Evolutionary conservation across 106 monocot species (phyloP), one percentile per base, ranked within the genome.

Genomic region (Dendrobium nobile): DNA sequence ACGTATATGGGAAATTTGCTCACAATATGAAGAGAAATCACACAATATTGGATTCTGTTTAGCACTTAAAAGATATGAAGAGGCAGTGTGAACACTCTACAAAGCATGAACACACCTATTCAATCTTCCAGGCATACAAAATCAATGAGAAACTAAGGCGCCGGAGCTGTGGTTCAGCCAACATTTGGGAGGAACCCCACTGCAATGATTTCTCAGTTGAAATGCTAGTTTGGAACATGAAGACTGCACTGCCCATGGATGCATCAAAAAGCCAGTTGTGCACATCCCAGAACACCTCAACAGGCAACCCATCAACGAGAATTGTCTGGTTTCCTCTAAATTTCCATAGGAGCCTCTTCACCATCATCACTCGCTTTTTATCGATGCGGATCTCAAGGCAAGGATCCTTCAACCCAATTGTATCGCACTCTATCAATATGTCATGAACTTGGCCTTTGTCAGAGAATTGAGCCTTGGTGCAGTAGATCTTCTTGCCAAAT

Each of bases 251-350:
- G 19, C 82, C 87, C 43, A 73, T 19, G 4, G 84, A 79, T 1
- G 90, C 19, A 40, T 87, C 91, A 54, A 96, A 96, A 10, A 96
- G 84, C 93, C 93, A 93, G 64, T 81, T 87, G 77, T 96, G 91
- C 0, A 91, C 93, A 78, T 96, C 96, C 96, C 96, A 96, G 33
- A 93, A 86, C 77, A 96, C 93, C 82, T 96, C 93, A 13, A 96
- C 90, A 2, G 93, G 89, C 33, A 87, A 59, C 17, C 93, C 96
- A 54, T 93, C 96, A 15, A 96, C 88, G 4, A 87, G 54, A 31
- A 93, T 90, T 0, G 90, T 93, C 77, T 96, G 91, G n/a, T 96
- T 96, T 8, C 96, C 96, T 44, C 93, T 85, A 80, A 96, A 96
- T 73, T 96, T 96, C 93, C 96, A 96, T 2, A 81, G 31, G 0